Evolutionary conservation across 78 protist genomes (phyloP), one percentile per base, ranked within the genome.

Genomic region (Guillardia theta): DNA sequence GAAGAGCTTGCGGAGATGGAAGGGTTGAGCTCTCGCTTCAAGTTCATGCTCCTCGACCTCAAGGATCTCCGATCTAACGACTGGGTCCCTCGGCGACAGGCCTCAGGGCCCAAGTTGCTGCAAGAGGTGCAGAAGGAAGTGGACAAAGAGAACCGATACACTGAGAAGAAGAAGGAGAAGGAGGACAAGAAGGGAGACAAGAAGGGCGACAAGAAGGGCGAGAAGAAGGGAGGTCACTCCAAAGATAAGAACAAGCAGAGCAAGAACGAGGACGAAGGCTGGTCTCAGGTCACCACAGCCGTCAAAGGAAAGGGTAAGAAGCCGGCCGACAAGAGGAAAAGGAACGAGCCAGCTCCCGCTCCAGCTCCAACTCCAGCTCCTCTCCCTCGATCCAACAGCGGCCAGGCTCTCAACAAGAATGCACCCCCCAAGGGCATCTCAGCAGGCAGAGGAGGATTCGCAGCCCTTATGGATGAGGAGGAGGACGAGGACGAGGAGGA

Each of bases 41-140:
- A 24, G 36, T 70, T 70, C 83, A 70, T 70, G 83, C 83, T 70
- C n/a, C 83, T 70, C 41, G 83, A 70, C 83, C 83, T 70, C 83
- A 70, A 70, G 83, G 83, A 70, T 24, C 9, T 70, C 46, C 83
- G 83, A 12, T 1, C 41, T 24, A 70, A 70, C 9, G 83, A 24
- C 41, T 70, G 83, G 83, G 83, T 70, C 46, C 41, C 83, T 36
- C 33, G 83, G 83, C 33, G 83, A 70, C 46, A 36, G 41, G 83
- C 83, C 46, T 36, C 6, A 12, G 83, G 83, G 27, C 83, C 83
- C 27, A 36, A 70, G 83, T 36, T 33, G 83, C 83, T 70, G 45
- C 46, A 70, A 43, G 83, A 24, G 9, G 83, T 70, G 45, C 33
- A 70, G 41, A 70, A 70, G 83, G 83, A 70, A 43, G 83, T 70